These are phyloP conservation scores for Henckelia pumila DNA, from an alignment of 257 asterid species.

Conservation along the genomic window DNA sequence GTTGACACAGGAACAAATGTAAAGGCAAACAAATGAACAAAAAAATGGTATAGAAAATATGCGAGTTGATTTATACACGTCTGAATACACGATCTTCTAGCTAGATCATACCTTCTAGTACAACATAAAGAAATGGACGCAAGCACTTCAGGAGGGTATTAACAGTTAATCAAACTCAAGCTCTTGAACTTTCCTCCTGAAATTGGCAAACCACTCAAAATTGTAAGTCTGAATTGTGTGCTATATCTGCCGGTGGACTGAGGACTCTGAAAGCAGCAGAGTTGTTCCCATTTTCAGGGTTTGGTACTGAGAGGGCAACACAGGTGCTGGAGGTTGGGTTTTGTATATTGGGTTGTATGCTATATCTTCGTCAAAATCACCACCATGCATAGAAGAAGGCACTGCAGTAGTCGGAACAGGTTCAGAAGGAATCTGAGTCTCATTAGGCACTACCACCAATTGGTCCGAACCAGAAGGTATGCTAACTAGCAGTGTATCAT, in stretches of 20 bases:
- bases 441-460: slow-evolving; percentile 34
- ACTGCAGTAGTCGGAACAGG: slow-evolving; percentile 32
- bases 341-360: slow-evolving; percentile 75
- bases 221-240: slow-evolving; percentile 36
- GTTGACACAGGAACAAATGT: slow-evolving; percentile 22
- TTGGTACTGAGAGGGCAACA: slow-evolving; percentile 55
- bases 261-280: slow-evolving; percentile 51
- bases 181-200: slow-evolving; percentile 20
- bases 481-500: slow-evolving; percentile 32
- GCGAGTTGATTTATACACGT: slow-evolving; percentile 28
- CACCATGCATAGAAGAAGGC: slow-evolving; percentile 30
- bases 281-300: slow-evolving; percentile 47
- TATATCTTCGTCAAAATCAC: slow-evolving; percentile 69
- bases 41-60: slow-evolving; percentile 25
- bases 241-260: slow-evolving; percentile 45
- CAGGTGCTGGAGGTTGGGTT: slow-evolving; percentile 70
- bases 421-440: slow-evolving; percentile 40
- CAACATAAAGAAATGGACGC: slow-evolving; percentile 17
- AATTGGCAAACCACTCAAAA: background rate
- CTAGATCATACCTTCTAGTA: slow-evolving; percentile 26
- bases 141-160: slow-evolving; percentile 11
- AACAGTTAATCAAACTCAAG: slow-evolving; percentile 20
- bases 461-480: slow-evolving; percentile 40
- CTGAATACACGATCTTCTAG: slow-evolving; percentile 20
- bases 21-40: slow-evolving; percentile 31